Conservation (phyloP, 2,329 filamentous ascomycete species). For the Aspergillus latus region DNA sequence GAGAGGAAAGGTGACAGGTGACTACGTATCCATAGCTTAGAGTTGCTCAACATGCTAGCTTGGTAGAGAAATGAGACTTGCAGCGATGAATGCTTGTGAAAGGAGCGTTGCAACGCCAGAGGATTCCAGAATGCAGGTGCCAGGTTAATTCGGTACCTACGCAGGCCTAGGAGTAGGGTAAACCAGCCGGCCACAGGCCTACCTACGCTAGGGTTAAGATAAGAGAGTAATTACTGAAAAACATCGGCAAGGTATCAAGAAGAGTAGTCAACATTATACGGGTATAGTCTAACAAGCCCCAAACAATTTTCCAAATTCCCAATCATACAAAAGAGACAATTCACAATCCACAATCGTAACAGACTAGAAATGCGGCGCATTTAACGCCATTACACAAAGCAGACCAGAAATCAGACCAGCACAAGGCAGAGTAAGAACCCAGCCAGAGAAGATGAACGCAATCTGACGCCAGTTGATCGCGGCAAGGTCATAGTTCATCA, state of each 20-base stretch:
- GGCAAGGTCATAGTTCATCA: conserved; percentile 39
- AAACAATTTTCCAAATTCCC: neutral
- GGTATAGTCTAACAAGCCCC: neutral
- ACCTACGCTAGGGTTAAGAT: no score
- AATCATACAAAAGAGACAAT: neutral
- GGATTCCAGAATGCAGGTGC: no score
- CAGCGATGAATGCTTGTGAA: no score
- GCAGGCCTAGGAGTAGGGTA: no score
- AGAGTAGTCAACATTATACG: neutral
- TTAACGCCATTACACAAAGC: conserved; percentile 44
- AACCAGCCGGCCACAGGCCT: no score
- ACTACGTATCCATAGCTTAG: no score
- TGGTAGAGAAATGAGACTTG: no score
- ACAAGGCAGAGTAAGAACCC: conserved; percentile 47
- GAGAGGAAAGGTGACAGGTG: no score
- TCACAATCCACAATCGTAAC: neutral
- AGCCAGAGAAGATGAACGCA: conserved; percentile 46
- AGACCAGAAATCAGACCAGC: conserved; percentile 45
- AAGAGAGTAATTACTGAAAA: no score
- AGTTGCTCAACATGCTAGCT: no score
- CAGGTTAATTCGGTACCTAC: no score
- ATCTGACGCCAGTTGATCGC: conserved; percentile 50
- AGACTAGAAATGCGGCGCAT: conserved; percentile 37
- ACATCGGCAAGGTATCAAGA: neutral
- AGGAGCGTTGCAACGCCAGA: no score